phyloP scores from a whole-genome alignment of 192 early-diverging fungal species.

The Funneliformis mosseae region DNA sequence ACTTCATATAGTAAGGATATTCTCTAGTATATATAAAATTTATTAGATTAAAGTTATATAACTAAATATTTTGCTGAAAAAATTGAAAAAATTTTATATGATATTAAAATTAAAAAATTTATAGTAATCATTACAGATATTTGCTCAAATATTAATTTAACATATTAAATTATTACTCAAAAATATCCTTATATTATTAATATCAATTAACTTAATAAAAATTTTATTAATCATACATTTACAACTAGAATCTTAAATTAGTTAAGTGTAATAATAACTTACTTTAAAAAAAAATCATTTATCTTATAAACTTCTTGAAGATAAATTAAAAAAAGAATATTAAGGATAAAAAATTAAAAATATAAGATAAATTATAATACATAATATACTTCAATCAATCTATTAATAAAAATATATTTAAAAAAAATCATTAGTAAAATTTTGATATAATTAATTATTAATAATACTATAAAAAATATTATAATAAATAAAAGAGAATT shows the following conservation, averaged over 20 bases:
- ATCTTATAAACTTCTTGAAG: neutral
- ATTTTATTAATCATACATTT: neutral
- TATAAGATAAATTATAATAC: neutral
- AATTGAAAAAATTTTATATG: neutral
- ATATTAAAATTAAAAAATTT: neutral
- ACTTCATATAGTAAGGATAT: slow-evolving; percentile 15
- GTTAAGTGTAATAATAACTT: neutral
- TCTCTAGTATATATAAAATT: neutral
- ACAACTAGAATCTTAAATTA: neutral
- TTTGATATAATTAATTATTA: too few species aligned
- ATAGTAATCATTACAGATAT: neutral
- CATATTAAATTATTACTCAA: neutral
- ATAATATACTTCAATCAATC: neutral
- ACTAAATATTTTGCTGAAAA: neutral
- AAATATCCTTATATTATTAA: neutral
- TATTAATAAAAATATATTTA: neutral
- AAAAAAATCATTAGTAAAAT: neutral
- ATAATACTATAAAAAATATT: neutral
- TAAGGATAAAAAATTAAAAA: neutral
- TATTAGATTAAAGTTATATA: neutral
- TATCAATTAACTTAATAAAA: slow-evolving; percentile 1
- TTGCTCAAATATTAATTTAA: slow-evolving; percentile 3
- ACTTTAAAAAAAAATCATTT: neutral
- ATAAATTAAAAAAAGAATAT: neutral
- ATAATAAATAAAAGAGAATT: neutral